Conservation (phyloP, 345 rosid genomes). For the Nasturtium officinale region DNA sequence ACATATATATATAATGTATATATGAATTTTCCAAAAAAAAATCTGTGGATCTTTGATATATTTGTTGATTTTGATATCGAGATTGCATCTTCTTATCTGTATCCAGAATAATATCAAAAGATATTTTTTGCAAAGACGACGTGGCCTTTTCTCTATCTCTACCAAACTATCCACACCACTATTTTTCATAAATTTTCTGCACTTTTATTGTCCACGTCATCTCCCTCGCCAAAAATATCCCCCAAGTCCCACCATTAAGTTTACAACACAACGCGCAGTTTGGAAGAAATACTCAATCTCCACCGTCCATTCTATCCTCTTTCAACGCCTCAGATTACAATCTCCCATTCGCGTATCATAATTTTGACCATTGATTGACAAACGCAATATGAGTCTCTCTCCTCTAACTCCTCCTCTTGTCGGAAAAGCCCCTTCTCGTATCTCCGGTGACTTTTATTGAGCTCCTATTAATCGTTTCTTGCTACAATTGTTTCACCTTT, state of each 20-base stretch:
- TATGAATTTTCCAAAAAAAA: neutral
- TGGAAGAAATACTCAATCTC: conserved; percentile 9
- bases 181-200: conserved; percentile 17
- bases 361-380: conserved; percentile 33
- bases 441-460: conserved; percentile 35
- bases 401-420: conserved; percentile 25
- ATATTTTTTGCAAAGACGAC: conserved; percentile 43
- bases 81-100: conserved; percentile 35
- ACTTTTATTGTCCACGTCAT: conserved; percentile 53
- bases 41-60: neutral
- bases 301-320: conserved; percentile 29
- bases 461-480: neutral
- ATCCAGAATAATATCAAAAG: conserved; percentile 25
- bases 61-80: conserved; percentile 31
- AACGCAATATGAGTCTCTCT: neutral
- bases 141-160: conserved; percentile 67
- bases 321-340: conserved; percentile 30
- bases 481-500: neutral
- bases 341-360: conserved; percentile 24
- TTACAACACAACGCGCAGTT: conserved; percentile 35
- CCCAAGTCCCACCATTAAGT: neutral
- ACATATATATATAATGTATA: neutral
- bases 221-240: conserved; percentile 29
- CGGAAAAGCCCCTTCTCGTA: conserved; percentile 20
- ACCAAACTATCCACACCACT: conserved; percentile 53